These are phyloP conservation scores for Boletellus sp. DNA, from an alignment of 1,284 basidiomycete genomes.

Conservation along the genomic window DNA sequence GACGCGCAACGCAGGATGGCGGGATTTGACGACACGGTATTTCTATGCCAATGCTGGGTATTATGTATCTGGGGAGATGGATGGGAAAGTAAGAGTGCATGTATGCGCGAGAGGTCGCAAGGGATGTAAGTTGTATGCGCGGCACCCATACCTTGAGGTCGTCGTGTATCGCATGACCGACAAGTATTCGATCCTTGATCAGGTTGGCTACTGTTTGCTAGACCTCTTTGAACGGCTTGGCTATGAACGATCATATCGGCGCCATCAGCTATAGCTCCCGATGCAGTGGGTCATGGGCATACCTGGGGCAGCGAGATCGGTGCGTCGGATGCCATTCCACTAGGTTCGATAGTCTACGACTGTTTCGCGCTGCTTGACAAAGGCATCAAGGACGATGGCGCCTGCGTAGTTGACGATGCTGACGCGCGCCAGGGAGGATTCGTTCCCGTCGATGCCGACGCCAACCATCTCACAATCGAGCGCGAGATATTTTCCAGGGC, in stretches of 20 bases:
- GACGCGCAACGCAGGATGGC: constrained; percentile 75
- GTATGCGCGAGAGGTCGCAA: constrained; percentile 1
- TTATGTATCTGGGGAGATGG: constrained; percentile 78
- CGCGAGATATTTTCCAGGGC: constrained; percentile 77
- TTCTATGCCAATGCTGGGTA: constrained; percentile 70
- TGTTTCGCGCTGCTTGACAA: constrained; percentile 83
- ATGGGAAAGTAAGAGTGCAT: constrained; percentile 90
- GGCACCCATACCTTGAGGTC: constrained; percentile 71
- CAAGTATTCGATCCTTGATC: constrained; percentile 76
- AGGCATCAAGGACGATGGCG: constrained; percentile 76
- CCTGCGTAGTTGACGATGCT: constrained; percentile 92
- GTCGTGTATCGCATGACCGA: constrained; percentile 93
- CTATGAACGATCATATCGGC: constrained; percentile 34
- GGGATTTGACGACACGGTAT: constrained; percentile 55
- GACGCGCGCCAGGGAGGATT: constrained; percentile 87
- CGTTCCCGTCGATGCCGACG: constrained; percentile 73
- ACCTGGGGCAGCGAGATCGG: constrained; percentile 71
- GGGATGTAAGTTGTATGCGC: background rate
- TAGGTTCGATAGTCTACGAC: constrained; percentile 94
- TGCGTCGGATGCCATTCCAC: constrained; percentile 81
- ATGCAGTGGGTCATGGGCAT: background rate
- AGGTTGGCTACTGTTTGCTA: constrained; percentile 80
- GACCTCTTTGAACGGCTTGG: constrained; percentile 77
- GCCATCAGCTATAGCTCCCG: background rate
- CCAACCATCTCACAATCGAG: constrained; percentile 99